Percentiles rank a stretch among this genome's conserved stretches.
Conservation (phyloP, 1,284 basidiomycete species). For the Tetrapyrgos nigripes region DNA sequence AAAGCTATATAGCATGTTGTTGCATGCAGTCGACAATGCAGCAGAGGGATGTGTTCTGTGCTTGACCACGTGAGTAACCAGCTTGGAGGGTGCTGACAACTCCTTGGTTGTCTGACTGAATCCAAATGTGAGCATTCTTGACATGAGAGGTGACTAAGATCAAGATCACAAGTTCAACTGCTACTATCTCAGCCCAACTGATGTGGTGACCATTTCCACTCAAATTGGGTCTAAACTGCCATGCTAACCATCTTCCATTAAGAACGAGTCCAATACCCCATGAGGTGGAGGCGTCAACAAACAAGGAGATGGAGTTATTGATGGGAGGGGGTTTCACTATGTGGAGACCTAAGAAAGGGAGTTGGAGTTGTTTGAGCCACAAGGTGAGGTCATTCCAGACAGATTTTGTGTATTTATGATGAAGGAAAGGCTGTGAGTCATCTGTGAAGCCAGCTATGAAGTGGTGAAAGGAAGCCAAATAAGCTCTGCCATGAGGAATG, state of each 20-base stretch:
- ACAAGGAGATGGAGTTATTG: slow-evolving; percentile 22
- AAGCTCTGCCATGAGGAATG: background rate
- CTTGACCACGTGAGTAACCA: slow-evolving; percentile 27
- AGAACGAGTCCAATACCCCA: slow-evolving; percentile 32
- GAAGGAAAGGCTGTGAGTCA: background rate
- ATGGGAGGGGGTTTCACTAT: slow-evolving; percentile 9
- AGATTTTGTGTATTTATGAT: slow-evolving; percentile 13
- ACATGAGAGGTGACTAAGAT: slow-evolving; percentile 11
- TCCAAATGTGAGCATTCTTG: slow-evolving; percentile 19
- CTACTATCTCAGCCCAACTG: slow-evolving; percentile 42
- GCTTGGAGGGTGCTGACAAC: slow-evolving; percentile 34
- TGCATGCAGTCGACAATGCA: slow-evolving; percentile 28
- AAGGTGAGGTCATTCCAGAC: slow-evolving; percentile 19
- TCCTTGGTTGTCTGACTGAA: slow-evolving; percentile 39
- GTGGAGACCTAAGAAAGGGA: slow-evolving; percentile 12
- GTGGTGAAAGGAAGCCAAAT: slow-evolving; percentile 16
- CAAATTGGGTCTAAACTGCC: slow-evolving; percentile 30
- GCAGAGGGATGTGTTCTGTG: slow-evolving; percentile 32
- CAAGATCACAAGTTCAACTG: slow-evolving; percentile 30
- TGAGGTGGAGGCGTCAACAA: slow-evolving; percentile 33
- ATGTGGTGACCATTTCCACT: slow-evolving; percentile 31
- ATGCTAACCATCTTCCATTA: slow-evolving; percentile 26
- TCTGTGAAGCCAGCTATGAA: slow-evolving; percentile 13
- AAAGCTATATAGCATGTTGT: slow-evolving; percentile 26
- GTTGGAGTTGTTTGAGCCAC: slow-evolving; percentile 8